These are phyloP conservation scores for Penicillium vulpinum DNA, from an alignment of 2,329 filamentous ascomycete species.

Conservation along the genomic window DNA sequence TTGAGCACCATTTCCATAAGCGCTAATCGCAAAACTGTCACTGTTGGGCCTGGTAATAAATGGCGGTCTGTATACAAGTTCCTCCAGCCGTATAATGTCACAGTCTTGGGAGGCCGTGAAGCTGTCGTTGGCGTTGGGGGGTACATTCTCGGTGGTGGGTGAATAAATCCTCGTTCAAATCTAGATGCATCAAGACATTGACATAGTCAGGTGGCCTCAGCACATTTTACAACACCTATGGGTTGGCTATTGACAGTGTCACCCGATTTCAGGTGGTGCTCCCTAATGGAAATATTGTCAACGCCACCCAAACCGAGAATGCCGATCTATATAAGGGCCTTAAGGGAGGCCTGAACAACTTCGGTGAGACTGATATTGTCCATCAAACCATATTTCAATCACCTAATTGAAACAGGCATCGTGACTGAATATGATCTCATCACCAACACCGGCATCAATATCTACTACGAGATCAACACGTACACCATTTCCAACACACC, in stretches of 20 bases:
- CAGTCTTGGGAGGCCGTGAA: neutral
- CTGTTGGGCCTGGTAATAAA: neutral
- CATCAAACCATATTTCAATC: neutral
- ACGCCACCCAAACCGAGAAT: neutral
- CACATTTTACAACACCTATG: neutral
- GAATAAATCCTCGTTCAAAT: too few species aligned
- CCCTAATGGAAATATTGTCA: neutral
- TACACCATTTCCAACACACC: neutral
- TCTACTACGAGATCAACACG: neutral
- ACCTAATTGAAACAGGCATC: neutral
- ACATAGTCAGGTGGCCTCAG: neutral
- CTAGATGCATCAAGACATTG: neutral
- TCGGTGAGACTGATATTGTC: neutral
- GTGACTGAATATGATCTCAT: neutral
- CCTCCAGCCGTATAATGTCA: neutral
- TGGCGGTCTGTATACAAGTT: neutral
- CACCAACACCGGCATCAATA: neutral
- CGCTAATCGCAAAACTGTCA: neutral
- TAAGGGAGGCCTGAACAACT: neutral
- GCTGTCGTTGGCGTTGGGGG: neutral
- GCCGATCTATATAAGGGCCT: neutral
- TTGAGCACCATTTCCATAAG: neutral
- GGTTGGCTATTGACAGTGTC: neutral
- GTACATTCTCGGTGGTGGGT: neutral
- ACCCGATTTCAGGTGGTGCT: neutral